Evolutionary conservation across 768 basidiomycete genomes (phyloP), one percentile per base, ranked within the genome.

Genomic region (Lactarius evosmus): DNA sequence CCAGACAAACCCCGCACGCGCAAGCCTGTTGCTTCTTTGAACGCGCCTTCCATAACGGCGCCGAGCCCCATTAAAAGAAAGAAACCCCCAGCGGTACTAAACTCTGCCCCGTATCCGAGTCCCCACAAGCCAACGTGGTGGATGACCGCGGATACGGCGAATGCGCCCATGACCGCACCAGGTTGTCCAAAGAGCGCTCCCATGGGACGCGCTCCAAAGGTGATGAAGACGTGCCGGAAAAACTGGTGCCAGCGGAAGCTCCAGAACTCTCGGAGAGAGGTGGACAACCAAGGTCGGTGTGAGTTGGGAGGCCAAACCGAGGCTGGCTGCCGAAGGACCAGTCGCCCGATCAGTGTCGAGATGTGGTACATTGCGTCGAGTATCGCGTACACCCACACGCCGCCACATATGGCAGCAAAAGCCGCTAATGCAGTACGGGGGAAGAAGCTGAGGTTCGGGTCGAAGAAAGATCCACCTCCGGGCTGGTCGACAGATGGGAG

Each of bases 111-210:
- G 4, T 76, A 75, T 1, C 79, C 81, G 81, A 87, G 80, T 6
- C 83, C 83, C 78, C 80, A 86, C 58, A 83, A 62, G 14, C 82
- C 85, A 17, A 81, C 38, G 65, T 83, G 78, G 61, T 91, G 89
- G 4, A 89, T 69, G 7, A 83, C n/a, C 4, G 80, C 86, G 0
- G 88, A 90, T 7, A 82, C 63, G 3, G 81, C 54, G 70, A 89
- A 90, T 4, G 80, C 81, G 7, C 85, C 86, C 2, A 89, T 61
- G 8, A 88, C 74, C 4, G 71, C 73, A 5, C 83, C 85, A 2
- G 70, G 60, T 22, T 79, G 79, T 27, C 87, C 86, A 30, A 83
- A 68, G 5, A 83, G 65, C 58, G 68, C 69, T 30, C 71, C 70
- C 30, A 83, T 56, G 0, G 74, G 75, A 14, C 60, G 58, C 0